Conservation (phyloP, 768 basidiomycete species). For the Trametes coccinea region DNA sequence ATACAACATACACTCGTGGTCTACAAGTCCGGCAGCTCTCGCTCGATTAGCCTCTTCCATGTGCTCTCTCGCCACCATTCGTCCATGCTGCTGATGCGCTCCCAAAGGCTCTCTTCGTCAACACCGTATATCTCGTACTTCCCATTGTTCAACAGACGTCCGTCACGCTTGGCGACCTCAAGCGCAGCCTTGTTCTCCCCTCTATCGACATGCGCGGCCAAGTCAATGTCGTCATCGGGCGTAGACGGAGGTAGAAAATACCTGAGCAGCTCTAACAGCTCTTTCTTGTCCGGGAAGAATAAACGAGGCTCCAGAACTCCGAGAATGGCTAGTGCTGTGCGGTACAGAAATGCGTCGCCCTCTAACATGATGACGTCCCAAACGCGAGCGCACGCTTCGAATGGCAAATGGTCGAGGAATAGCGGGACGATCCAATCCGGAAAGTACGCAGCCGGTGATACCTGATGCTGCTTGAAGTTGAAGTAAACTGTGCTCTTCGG, state of each 20-base stretch:
- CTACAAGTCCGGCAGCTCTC: slow-evolving; percentile 79
- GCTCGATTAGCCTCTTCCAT: slow-evolving; percentile 77
- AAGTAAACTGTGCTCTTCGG: slow-evolving; percentile 65
- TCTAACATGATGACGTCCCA: slow-evolving; percentile 90
- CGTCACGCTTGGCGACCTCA: slow-evolving; percentile 79
- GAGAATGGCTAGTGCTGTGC: slow-evolving; percentile 78
- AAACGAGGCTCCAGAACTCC: slow-evolving; percentile 82
- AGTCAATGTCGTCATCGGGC: neutral
- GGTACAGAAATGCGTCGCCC: slow-evolving; percentile 88
- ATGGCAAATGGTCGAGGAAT: slow-evolving; percentile 84
- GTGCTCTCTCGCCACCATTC: slow-evolving; percentile 95
- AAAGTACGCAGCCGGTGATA: slow-evolving; percentile 83
- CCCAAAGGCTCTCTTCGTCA: slow-evolving; percentile 85
- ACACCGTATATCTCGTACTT: slow-evolving; percentile 87
- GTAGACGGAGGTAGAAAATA: slow-evolving; percentile 34
- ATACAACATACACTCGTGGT: neutral
- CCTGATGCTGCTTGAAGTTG: slow-evolving; percentile 92
- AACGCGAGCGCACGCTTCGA: slow-evolving; percentile 85
- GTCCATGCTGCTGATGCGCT: slow-evolving; percentile 75
- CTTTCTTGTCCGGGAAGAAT: slow-evolving; percentile 83
- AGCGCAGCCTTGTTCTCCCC: slow-evolving; percentile 83
- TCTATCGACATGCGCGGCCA: slow-evolving; percentile 37
- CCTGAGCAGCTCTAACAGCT: slow-evolving; percentile 78
- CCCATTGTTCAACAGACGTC: slow-evolving; percentile 58
- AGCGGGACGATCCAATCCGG: slow-evolving; percentile 79